Base-by-base conservation (phyloP, 495 filamentous ascomycete species). In the Margaritispora aquatica region DNA sequence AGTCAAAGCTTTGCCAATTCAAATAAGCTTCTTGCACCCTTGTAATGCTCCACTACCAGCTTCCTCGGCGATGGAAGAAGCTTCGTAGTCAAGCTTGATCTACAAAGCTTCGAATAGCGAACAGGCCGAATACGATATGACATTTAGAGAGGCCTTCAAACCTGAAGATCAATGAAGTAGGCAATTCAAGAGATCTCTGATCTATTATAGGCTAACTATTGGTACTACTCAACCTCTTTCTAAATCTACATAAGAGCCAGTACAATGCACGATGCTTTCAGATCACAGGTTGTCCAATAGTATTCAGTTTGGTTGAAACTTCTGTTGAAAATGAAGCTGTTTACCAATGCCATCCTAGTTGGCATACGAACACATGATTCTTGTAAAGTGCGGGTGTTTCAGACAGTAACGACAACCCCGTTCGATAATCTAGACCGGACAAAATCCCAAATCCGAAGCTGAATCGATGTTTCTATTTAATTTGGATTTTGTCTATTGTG, bases 341-440 rank as follows among this genome's bases (percentile, higher is more conserved):
- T 20, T 22, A 34, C 19, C 19, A 36, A 31, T 24, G 34, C 34
- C 53, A 26, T 15, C 34, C 53, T 44, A 17, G 21, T 31, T 31
- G 19, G 34, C 29, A 38, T 26, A 55, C 53, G 20, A 23, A 46
- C 36, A 24, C 22, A 15, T 19, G 53, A 46, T 26, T 55, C 34
- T 55, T 19, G 10, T 44, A 24, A 44, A 55, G 53, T 58, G 55
- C 10, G 26, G 1, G 3, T 36, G 44, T 50, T 50, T 58, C 47
- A 58, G 20, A 11, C 19, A 23, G 36, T 26, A 23, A 26, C 20
- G 26, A 15, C 2, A 20, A 51, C 44, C 27, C 38, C 38, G 1
- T 27, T 20, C 19, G 44, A 26, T 26, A 36, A 26, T 58, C n/a
- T 50, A 50, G 20, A 19, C 38, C 7, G 38, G 38, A 44, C 7